Percentiles rank a stretch among this genome's conserved stretches.
Evolutionary conservation across 75 land plant genomes (phyloP).

Genomic region (Adiantum capillusveneris): DNA sequence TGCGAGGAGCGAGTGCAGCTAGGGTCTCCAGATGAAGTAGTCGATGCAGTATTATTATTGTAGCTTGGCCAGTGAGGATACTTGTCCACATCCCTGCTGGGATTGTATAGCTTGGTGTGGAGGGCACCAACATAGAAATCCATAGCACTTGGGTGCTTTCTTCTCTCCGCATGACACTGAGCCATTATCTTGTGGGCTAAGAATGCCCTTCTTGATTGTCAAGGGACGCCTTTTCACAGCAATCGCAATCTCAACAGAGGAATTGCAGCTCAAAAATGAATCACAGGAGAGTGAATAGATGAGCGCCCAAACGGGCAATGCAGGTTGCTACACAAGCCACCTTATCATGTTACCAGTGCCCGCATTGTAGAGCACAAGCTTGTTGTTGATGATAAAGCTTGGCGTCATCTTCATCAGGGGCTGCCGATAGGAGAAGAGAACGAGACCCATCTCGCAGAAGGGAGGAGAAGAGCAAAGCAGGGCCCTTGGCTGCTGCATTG

Average conservation of each 20-base stretch:
- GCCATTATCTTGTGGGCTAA: neutral
- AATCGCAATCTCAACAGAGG: too few relatives aligned
- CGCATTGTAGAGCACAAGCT: too few relatives aligned
- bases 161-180: slow-evolving; percentile 8
- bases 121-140: slow-evolving; percentile 6
- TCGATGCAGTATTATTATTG: neutral
- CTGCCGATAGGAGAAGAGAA: neutral
- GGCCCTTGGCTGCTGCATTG: neutral
- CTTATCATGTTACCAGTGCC: too few relatives aligned
- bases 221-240: too few relatives aligned
- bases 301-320: too few relatives aligned
- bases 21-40: too few relatives aligned
- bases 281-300: too few relatives aligned
- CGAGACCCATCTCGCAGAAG: neutral
- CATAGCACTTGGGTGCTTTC: slow-evolving; percentile 7
- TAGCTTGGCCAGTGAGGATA: neutral
- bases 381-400: neutral
- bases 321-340: too few relatives aligned
- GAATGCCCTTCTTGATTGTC: neutral
- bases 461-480: neutral
- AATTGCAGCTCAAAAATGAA: too few relatives aligned
- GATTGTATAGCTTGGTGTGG: slow-evolving; percentile 2
- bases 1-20: neutral
- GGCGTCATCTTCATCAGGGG: neutral
- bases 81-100: neutral